Evolutionary conservation across 2,329 filamentous ascomycete species (phyloP), one percentile per base, ranked within the genome.

Genomic region (Colletotrichum lentis): DNA sequence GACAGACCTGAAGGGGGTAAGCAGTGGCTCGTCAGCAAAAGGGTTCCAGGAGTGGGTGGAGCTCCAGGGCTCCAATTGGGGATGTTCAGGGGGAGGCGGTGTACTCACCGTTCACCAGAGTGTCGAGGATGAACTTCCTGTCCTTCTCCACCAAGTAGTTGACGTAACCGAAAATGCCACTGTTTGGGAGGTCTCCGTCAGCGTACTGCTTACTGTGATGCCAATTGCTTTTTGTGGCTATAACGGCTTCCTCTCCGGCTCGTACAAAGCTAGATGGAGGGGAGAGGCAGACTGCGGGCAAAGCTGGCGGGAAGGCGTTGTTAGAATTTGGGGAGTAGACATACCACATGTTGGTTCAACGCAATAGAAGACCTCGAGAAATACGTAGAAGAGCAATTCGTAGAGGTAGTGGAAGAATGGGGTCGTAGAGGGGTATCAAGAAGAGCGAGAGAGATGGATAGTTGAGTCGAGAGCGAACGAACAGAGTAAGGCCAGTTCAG

Each of bases 71-170:
- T 69, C 35, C 53, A 39, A 52, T 57, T 62, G 66, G 55, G 66
- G n/a, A 4, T 20, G 18, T 54, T 43, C 49, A 52, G 56, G 43
- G 60, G 55, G 64, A 67, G 73, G 70, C 64, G 71, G 71, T 72
- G 69, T 69, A 83, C 90, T 81, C 82, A 94, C 94, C 95, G 85
- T 98, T 97, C 81, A 97, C 91, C 74, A 99, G 87, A 71, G 95
- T 98, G 80, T 97, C 90, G 78, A 98, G 87, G 80, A 98, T 97
- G 84, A 91, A 96, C 83, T 93, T 94, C 81, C 96, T 90, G 85
- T 98, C 95, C 88, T 97, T 97, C 88, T 98, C 96, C 80, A 98
- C 94, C 80, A 98, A 86, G 84, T 98, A 98, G 86, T 98, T 98
- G 85, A 98, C 93, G 87, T 98, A 98, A 77, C 95, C 95, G 85